Conservation (phyloP, 495 filamentous ascomycete genomes). For the Penicillium diatomitis region DNA sequence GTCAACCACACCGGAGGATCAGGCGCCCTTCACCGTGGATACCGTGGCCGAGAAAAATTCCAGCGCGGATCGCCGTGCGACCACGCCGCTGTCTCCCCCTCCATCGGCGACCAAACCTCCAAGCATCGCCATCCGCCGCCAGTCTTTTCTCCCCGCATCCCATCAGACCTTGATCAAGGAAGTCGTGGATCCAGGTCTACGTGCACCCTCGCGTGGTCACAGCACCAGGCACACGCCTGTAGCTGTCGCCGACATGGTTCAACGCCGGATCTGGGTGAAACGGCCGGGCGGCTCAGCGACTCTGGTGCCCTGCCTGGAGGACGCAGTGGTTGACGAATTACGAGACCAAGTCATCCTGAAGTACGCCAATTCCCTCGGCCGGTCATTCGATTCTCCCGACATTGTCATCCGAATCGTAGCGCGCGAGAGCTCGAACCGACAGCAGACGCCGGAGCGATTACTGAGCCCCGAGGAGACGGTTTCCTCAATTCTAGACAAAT, state of each 20-base stretch:
- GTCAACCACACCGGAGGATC: slow-evolving; percentile 12
- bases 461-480: slow-evolving; percentile 86
- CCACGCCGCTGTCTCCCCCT: slow-evolving; percentile 12
- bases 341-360: slow-evolving; percentile 87
- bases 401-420: slow-evolving; percentile 57
- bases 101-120: slow-evolving; percentile 28
- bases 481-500: slow-evolving; percentile 64
- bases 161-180: slow-evolving; percentile 37
- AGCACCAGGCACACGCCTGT: slow-evolving; percentile 11
- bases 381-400: slow-evolving; percentile 83
- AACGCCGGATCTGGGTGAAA: slow-evolving; percentile 90
- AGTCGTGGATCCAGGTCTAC: slow-evolving; percentile 27
- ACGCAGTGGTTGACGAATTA: slow-evolving; percentile 91
- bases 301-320: slow-evolving; percentile 71
- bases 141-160: slow-evolving; percentile 41
- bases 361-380: slow-evolving; percentile 86
- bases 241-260: slow-evolving; percentile 32
- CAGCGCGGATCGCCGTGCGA: slow-evolving; percentile 10
- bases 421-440: slow-evolving; percentile 38
- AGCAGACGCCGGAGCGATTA: slow-evolving; percentile 49
- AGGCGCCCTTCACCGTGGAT: slow-evolving; percentile 24
- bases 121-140: slow-evolving; percentile 34
- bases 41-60: slow-evolving; percentile 22
- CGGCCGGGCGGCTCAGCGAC: slow-evolving; percentile 78
- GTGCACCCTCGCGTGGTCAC: slow-evolving; percentile 16